Conservation (phyloP, 345 rosid genomes). For the Abelmoschus esculentus region DNA sequence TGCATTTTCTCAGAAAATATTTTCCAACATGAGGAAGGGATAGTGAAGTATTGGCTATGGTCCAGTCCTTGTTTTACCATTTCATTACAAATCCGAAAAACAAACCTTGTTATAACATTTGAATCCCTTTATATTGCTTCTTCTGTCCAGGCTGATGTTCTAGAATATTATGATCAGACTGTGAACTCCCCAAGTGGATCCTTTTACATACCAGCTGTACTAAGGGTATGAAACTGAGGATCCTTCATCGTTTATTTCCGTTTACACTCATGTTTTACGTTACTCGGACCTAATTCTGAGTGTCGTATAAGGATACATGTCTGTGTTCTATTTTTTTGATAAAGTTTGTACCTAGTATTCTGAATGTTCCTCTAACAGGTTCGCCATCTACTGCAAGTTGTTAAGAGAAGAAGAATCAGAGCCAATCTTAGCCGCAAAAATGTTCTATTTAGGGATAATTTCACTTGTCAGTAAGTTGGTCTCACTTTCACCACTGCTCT, state of each 20-base stretch:
- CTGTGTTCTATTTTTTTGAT: not conserved
- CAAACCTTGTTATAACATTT: too few species aligned
- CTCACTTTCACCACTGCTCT: not conserved
- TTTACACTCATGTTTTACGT: not conserved
- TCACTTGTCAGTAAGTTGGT: conserved; percentile 71
- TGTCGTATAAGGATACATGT: not conserved
- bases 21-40: too few species aligned
- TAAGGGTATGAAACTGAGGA: conserved; percentile 58
- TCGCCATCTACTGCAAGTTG: conserved; percentile 83
- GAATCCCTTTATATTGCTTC: not conserved
- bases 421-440: conserved; percentile 39
- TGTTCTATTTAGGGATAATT: conserved; percentile 57
- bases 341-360: not conserved
- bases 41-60: too few species aligned
- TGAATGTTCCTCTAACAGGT: conserved; percentile 38
- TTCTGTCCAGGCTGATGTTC: conserved; percentile 73
- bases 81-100: too few species aligned
- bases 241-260: conserved; percentile 1
- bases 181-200: conserved; percentile 76
- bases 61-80: not conserved
- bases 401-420: conserved; percentile 70
- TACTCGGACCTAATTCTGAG: not conserved
- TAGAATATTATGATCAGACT: conserved; percentile 86
- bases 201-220: conserved; percentile 88
- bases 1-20: too few species aligned